Percentiles rank a stretch among this genome's conserved stretches.
Evolutionary conservation across 228 moss, liverwort and hornwort species (phyloP).

Genomic region (Sphagnum fallax): DNA sequence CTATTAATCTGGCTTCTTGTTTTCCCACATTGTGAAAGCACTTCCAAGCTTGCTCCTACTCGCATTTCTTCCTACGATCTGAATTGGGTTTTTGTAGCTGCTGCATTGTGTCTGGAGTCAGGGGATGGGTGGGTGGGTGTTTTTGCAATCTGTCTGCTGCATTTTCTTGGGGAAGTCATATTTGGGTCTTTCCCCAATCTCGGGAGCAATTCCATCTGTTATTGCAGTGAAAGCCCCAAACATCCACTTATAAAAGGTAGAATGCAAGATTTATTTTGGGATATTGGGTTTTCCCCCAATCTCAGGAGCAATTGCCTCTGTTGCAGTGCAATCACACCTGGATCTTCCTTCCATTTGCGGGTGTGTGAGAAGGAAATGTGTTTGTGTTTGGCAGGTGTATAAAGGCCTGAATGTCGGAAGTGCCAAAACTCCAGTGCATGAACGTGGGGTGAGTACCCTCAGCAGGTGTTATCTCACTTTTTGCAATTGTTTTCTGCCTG

Average conservation of each 20-base stretch:
- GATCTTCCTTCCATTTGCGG: background rate
- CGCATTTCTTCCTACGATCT: constrained; percentile 11
- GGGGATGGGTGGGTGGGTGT: constrained; percentile 11
- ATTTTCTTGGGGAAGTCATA: background rate
- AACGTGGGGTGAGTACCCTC: constrained; percentile 47
- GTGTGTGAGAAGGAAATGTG: background rate
- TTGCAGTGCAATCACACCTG: no score
- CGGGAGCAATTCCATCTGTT: no score
- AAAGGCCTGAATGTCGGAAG: constrained; percentile 79
- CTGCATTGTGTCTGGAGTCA: constrained; percentile 7
- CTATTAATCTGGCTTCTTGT: no score
- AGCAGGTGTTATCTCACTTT: no score
- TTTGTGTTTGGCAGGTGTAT: constrained; percentile 46
- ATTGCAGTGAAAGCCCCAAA: no score
- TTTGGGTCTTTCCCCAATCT: no score
- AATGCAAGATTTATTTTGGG: no score
- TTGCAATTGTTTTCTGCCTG: no score
- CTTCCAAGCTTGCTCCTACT: background rate
- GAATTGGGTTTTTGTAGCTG: constrained; percentile 11
- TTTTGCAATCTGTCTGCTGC: background rate
- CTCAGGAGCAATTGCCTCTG: no score
- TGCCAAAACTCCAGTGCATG: constrained; percentile 69
- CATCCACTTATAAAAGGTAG: no score
- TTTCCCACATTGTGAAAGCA: background rate
- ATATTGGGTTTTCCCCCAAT: no score